Base-by-base conservation (phyloP, 2,329 filamentous ascomycete species). In the Pseudogymnoascus verrucosus region DNA sequence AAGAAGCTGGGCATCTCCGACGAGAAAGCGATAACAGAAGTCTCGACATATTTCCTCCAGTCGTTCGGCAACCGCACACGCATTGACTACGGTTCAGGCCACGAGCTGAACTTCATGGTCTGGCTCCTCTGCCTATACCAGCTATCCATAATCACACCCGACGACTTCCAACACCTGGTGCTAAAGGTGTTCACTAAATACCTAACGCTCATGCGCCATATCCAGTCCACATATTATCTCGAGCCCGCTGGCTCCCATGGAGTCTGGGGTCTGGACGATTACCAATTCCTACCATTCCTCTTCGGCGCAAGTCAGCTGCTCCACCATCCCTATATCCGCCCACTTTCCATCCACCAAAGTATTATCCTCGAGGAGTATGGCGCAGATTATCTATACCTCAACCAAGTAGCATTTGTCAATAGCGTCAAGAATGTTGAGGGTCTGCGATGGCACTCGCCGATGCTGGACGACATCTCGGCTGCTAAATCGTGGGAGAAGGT, bases 221-320 rank as follows among this genome's bases (percentile, higher is more conserved):
- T 98, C 14, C 95, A 99, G 75, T 87, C 86, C 67, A 91, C 91
- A 2, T 99, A 99, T 77, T 99, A 99, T 72, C 87, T 99, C 61
- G 95, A 99, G 72, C 95, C 95, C 1, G 95, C 95, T 0, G 95
- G 95, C 12, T 97, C 93, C 0, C 95, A 99, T 74, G 95, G 95
- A 42, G 95, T 99, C 23, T 99, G 95, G 95, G 95, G 95, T 16
- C 80, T 99, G 1, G 95, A 99, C 71, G 95, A 99, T 75, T 97
- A 99, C 77, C 93, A 96, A 69, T 99, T 99, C 77, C 79, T 97
- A 1, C 95, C 96, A 0, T 99, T 98, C 74, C 84, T 99, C 11
- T 96, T 98, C 67, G 95, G 95, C 19, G 92, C 95, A 37, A 89
- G 92, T 23, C 96, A 99, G 76, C 83, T 97, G 16, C 80, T 95